These are phyloP conservation scores for Salix dunnii DNA, from an alignment of 345 rosid species.

Conservation along the genomic window DNA sequence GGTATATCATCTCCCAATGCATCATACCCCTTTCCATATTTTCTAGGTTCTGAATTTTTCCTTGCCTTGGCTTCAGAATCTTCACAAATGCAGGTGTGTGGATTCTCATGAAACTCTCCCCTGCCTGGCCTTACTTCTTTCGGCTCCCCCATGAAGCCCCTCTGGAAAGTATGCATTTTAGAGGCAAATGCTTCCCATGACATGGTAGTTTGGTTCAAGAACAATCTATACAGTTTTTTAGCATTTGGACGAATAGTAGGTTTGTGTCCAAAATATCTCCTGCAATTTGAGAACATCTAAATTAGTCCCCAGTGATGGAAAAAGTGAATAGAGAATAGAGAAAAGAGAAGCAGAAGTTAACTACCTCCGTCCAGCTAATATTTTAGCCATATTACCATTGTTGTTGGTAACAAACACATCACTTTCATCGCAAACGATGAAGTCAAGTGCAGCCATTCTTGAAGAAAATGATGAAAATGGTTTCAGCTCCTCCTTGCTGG, in stretches of 20 bases:
- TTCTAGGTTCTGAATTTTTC: constrained; percentile 35
- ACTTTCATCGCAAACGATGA: constrained; percentile 89
- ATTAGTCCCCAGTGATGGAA: constrained; percentile 1
- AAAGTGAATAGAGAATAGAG: background rate
- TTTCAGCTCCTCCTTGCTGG: constrained; percentile 68
- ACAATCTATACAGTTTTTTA: constrained; percentile 72
- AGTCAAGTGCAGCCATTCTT: constrained; percentile 98
- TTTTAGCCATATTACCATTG: constrained; percentile 95
- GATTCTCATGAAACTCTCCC: constrained; percentile 99
- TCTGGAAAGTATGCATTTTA: constrained; percentile 61
- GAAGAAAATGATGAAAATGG: constrained; percentile 82
- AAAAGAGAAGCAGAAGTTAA: background rate
- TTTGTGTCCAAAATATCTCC: constrained; percentile 93
- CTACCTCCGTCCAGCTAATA: constrained; percentile 91
- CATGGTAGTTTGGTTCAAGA: constrained; percentile 54
- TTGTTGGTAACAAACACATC: constrained; percentile 95
- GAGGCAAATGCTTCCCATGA: constrained; percentile 92
- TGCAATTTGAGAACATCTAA: constrained; percentile 23
- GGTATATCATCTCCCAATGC: constrained; percentile 31
- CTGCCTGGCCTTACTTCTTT: constrained; percentile 89
- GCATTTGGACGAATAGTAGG: constrained; percentile 96
- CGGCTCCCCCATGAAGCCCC: constrained; percentile 97
- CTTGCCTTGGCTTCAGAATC: constrained; percentile 46
- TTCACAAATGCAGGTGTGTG: constrained; percentile 82
- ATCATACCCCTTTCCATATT: constrained; percentile 43